Conservation (phyloP, 306 rosid genomes). For the Oxytropis ochrocephala region DNA sequence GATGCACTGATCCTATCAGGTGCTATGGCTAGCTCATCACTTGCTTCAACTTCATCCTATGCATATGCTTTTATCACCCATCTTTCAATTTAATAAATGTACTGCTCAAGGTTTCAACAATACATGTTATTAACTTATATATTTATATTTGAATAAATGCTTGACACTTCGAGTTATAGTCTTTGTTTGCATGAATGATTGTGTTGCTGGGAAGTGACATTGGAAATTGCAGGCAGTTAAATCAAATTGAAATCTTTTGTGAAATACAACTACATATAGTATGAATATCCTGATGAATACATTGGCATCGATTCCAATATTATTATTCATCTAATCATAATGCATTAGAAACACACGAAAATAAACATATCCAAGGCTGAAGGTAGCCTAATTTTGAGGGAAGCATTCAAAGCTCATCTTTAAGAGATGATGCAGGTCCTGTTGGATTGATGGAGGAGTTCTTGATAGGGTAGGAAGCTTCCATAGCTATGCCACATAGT, state of each 20-base stretch:
- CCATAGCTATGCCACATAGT: constrained; percentile 69
- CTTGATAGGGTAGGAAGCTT: constrained; percentile 83
- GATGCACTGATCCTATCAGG: constrained; percentile 78
- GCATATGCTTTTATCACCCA: background rate
- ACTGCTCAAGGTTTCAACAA: background rate
- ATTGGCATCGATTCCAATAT: background rate
- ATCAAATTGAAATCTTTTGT: constrained; percentile 12
- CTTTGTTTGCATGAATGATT: background rate
- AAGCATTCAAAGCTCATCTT: constrained; percentile 53
- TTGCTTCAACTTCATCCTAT: background rate
- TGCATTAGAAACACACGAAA: background rate
- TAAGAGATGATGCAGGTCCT: constrained; percentile 17
- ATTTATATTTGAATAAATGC: background rate
- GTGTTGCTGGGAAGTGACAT: background rate
- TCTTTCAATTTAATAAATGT: background rate
- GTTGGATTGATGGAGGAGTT: constrained; percentile 42
- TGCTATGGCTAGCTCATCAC: constrained; percentile 76
- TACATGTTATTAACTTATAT: background rate
- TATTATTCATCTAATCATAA: background rate
- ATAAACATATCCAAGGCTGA: constrained; percentile 9
- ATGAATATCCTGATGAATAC: constrained; percentile 12
- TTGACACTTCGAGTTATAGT: background rate
- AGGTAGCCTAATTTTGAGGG: background rate
- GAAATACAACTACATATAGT: background rate
- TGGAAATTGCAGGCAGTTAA: background rate